A percentile compares a stretch with the other conserved stretches of the same genome.
phyloP scores from a whole-genome alignment of 2,329 filamentous ascomycete species.

The Xylaria sp. region DNA sequence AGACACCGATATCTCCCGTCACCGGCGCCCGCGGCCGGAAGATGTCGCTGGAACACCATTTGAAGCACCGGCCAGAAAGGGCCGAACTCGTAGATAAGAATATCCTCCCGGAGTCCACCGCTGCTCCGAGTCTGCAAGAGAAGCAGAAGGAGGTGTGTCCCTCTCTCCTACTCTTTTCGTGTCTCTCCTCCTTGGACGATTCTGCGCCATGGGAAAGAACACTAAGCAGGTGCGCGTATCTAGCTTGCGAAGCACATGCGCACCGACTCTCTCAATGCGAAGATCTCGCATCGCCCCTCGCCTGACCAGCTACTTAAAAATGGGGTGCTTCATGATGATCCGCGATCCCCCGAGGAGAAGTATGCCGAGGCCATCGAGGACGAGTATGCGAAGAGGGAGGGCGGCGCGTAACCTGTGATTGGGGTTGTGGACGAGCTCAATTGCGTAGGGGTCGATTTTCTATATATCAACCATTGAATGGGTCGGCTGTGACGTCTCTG shows the following conservation, averaged over 20 bases:
- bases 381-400: conserved; percentile 71
- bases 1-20: conserved; percentile 67
- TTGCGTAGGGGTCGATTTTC: not conserved
- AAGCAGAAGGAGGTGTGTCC: conserved; percentile 75
- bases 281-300: conserved; percentile 79
- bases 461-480: not conserved
- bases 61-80: conserved; percentile 77
- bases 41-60: conserved; percentile 78
- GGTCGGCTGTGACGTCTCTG: not conserved
- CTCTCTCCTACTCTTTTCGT: not conserved
- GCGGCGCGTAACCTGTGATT: conserved; percentile 59
- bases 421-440: not conserved
- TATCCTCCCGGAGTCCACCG: conserved; percentile 82
- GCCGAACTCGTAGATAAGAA: conserved; percentile 86
- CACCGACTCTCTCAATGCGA: conserved; percentile 86
- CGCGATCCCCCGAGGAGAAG: conserved; percentile 64
- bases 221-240: conserved; percentile 3
- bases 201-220: not conserved
- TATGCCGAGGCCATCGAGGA: conserved; percentile 71
- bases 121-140: conserved; percentile 81
- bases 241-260: conserved; percentile 87
- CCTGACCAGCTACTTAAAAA: conserved; percentile 81
- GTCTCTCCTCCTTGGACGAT: not conserved
- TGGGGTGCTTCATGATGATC: conserved; percentile 79
- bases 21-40: conserved; percentile 61